Evolutionary conservation across 176 grass and related monocot genomes (phyloP).

Genomic region (Bonia amplexicaulis): DNA sequence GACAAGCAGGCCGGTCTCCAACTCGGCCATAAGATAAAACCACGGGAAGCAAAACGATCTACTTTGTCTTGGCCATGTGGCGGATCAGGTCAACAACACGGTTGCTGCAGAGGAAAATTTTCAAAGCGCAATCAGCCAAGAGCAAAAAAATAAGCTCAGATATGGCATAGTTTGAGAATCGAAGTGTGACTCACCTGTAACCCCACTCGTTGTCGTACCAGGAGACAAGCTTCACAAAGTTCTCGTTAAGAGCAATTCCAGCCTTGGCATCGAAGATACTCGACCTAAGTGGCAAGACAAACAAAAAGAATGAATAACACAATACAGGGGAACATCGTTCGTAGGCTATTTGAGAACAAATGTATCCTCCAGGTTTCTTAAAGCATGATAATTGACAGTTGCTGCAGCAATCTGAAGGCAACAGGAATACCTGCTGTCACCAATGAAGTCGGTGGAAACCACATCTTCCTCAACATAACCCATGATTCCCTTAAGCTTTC

Average conservation of each 20-base stretch:
- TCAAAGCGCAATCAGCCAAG: neutral
- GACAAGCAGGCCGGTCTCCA: neutral
- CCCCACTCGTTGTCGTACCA: conserved; percentile 95
- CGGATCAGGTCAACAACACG: conserved; percentile 72
- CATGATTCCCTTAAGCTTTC: conserved; percentile 74
- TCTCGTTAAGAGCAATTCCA: conserved; percentile 71
- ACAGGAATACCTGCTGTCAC: conserved; percentile 60
- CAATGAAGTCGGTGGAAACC: conserved; percentile 68
- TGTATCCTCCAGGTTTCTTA: neutral
- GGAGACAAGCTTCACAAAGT: conserved; percentile 65
- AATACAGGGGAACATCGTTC: neutral
- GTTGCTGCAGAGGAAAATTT: conserved; percentile 28
- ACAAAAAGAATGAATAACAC: neutral
- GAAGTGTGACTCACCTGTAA: conserved; percentile 42
- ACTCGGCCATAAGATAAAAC: neutral
- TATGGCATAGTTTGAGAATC: neutral
- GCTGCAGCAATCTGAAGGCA: neutral
- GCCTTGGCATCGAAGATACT: conserved; percentile 92
- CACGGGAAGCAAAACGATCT: neutral
- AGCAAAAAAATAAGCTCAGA: neutral
- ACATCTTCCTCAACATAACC: conserved; percentile 82
- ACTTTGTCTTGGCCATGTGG: conserved; percentile 59
- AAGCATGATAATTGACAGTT: too few relatives aligned
- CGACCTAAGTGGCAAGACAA: conserved; percentile 35
- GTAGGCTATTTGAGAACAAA: neutral